phyloP scores from a whole-genome alignment of 1,284 basidiomycete genomes.

The Malassezia sp. region DNA sequence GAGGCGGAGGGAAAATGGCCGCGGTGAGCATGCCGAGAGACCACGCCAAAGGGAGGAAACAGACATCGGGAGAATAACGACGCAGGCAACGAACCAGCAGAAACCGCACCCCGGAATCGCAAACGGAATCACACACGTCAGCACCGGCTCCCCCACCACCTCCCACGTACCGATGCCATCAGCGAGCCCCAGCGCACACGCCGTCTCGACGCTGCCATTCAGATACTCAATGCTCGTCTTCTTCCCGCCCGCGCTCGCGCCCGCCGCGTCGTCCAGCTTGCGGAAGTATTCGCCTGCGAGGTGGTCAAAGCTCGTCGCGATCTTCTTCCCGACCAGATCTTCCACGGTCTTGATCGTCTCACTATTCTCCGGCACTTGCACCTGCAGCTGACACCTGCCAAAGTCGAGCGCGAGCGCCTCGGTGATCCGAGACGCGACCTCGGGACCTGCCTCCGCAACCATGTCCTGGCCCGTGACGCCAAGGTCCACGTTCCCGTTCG shows the following conservation, averaged over 20 bases:
- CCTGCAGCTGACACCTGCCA: constrained; percentile 84
- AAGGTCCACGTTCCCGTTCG: constrained; percentile 82
- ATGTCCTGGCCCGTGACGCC: constrained; percentile 96
- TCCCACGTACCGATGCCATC: constrained; percentile 76
- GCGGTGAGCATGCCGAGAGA: too few species aligned
- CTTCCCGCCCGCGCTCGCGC: constrained; percentile 46
- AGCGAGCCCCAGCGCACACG: constrained; percentile 87
- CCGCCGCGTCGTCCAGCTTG: constrained; percentile 56
- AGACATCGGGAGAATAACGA: constrained; percentile 4
- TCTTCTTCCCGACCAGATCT: constrained; percentile 73
- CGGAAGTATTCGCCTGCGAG: constrained; percentile 70
- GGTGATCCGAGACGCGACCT: constrained; percentile 53
- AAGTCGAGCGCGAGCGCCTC: constrained; percentile 79
- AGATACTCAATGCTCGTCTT: constrained; percentile 73
- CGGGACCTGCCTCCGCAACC: constrained; percentile 73
- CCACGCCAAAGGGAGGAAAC: not conserved
- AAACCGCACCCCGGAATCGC: too few species aligned
- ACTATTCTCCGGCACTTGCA: constrained; percentile 73
- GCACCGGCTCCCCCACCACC: not conserved
- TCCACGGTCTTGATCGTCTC: constrained; percentile 62
- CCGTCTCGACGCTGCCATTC: constrained; percentile 93
- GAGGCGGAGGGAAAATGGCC: too few species aligned
- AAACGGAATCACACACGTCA: too few species aligned
- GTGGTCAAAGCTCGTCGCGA: constrained; percentile 89
- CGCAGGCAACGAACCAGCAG: too few species aligned